Evolutionary conservation across 116 monocot species (phyloP).

Genomic region (Posidonia oceanica): DNA sequence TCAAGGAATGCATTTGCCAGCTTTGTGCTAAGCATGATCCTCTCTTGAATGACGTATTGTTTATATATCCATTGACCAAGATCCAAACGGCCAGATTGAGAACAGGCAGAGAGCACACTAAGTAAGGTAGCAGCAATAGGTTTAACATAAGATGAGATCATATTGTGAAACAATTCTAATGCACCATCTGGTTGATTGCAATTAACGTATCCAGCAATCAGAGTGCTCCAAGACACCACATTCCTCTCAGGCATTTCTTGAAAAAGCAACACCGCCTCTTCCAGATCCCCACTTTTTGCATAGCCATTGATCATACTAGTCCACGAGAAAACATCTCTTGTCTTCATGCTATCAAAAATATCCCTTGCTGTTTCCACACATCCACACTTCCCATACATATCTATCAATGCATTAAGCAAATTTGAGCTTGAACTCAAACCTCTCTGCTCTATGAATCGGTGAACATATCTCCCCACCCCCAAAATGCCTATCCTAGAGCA

Average conservation of each 20-base stretch:
- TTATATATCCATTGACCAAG: slow-evolving; percentile 46
- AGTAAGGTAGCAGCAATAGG: slow-evolving; percentile 64
- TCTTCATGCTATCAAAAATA: slow-evolving; percentile 15
- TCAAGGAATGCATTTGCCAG: slow-evolving; percentile 46
- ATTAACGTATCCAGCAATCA: slow-evolving; percentile 55
- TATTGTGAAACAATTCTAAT: slow-evolving; percentile 33
- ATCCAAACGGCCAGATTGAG: slow-evolving; percentile 56
- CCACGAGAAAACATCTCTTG: slow-evolving; percentile 21
- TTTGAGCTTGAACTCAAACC: slow-evolving; percentile 14
- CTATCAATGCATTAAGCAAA: slow-evolving; percentile 18
- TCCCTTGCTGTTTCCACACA: slow-evolving; percentile 3
- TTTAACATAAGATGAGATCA: slow-evolving; percentile 29
- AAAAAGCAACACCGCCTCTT: slow-evolving; percentile 36
- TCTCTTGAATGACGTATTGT: neutral
- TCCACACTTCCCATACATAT: slow-evolving; percentile 22
- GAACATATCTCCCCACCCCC: slow-evolving; percentile 30
- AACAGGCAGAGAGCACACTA: slow-evolving; percentile 61
- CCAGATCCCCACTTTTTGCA: slow-evolving; percentile 34
- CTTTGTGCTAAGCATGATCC: neutral
- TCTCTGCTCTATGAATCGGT: slow-evolving; percentile 20
- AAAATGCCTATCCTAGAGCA: slow-evolving; percentile 27
- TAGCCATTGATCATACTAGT: slow-evolving; percentile 39
- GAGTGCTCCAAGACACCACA: slow-evolving; percentile 57
- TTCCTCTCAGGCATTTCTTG: slow-evolving; percentile 48
- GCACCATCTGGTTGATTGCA: slow-evolving; percentile 36